These are phyloP conservation scores for Omphalotus olearius DNA, from an alignment of 1,284 basidiomycete species.

Conservation along the genomic window DNA sequence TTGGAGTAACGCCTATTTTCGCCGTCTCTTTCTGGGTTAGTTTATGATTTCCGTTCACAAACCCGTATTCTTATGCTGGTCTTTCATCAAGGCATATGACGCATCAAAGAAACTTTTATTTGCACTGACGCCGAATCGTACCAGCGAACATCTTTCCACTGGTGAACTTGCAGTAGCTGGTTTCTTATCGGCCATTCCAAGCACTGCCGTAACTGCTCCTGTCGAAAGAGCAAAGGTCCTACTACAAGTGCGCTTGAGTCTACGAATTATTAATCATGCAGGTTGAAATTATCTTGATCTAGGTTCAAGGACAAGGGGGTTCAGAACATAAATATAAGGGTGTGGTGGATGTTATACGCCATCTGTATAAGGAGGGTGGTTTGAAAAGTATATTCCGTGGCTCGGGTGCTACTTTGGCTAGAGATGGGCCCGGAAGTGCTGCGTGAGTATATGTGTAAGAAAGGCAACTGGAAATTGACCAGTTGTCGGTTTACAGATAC, in stretches of 20 bases:
- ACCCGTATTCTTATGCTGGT: neutral
- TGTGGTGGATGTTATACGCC: constrained; percentile 86
- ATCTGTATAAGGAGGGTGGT: constrained; percentile 94
- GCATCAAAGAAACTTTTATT: constrained; percentile 88
- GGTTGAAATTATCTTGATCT: neutral
- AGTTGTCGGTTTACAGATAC: constrained; percentile 54
- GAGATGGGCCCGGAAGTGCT: constrained; percentile 96
- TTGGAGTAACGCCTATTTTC: constrained; percentile 98
- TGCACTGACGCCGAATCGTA: constrained; percentile 65
- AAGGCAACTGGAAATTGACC: constrained; percentile 3
- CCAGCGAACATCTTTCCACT: constrained; percentile 62
- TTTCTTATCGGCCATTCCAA: constrained; percentile 92
- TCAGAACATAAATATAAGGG: constrained; percentile 80
- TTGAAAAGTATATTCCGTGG: constrained; percentile 92
- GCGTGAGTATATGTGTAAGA: constrained; percentile 56
- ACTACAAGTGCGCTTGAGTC: constrained; percentile 60
- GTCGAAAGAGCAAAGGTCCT: constrained; percentile 98
- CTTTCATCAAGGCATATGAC: constrained; percentile 76
- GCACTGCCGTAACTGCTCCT: constrained; percentile 90
- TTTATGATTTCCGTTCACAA: constrained; percentile 8
- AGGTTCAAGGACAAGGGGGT: constrained; percentile 89
- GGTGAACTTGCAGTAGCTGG: constrained; percentile 89
- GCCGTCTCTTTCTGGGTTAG: constrained; percentile 96
- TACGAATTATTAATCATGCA: neutral
- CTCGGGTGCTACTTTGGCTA: constrained; percentile 85